Evolutionary conservation across 352 stramenopile species (phyloP), one percentile per base, ranked within the genome.

Genomic region (Phytophthora chlamydospora): DNA sequence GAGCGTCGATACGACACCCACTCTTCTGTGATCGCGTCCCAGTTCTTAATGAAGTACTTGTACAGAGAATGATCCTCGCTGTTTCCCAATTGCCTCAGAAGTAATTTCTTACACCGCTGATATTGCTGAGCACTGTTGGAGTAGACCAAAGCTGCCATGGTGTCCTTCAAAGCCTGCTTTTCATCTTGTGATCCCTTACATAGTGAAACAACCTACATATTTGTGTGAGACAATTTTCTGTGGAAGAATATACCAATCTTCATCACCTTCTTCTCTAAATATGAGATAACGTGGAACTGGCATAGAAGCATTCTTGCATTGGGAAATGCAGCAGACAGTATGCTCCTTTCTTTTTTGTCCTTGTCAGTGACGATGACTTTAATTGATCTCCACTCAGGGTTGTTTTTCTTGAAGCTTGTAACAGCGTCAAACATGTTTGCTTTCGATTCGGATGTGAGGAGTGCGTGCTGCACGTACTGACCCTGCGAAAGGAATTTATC

Each of bases 381-480:
- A 2, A 45, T 13, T 13, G 5, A 16, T 0, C 14, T 16, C 47
- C 47, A 55, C 4, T 12, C 16, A 6, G 14, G 14, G 16, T 52
- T 58, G 24, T 58, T 39, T 11, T 58, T 46, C 36, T 48, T 38
- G 27, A 48, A 58, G 10, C 16, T 45, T 13, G 39, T 58, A 11
- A 46, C 6, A 8, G 49, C 36, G 24, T 58, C 36, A 7, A 4
- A 6, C 49, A 58, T 58, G 21, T 58, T 58, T 6, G 24, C 19
- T 35, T 46, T 58, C 1, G 38, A 46, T 40, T 48, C 38, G 9
- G 36, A 41, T 3, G 38, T 48, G 21, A 58, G 12, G 17, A 58
- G 49, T 3, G 49, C 29, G 14, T n/a, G n/a, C n/a, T 58, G 49
- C 24, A 58, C 49, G 24, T 47, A 58, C 14, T 58, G 49, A 4